These are phyloP conservation scores for Pelargonium nanum DNA, from an alignment of 345 rosid genomes.

Conservation along the genomic window DNA sequence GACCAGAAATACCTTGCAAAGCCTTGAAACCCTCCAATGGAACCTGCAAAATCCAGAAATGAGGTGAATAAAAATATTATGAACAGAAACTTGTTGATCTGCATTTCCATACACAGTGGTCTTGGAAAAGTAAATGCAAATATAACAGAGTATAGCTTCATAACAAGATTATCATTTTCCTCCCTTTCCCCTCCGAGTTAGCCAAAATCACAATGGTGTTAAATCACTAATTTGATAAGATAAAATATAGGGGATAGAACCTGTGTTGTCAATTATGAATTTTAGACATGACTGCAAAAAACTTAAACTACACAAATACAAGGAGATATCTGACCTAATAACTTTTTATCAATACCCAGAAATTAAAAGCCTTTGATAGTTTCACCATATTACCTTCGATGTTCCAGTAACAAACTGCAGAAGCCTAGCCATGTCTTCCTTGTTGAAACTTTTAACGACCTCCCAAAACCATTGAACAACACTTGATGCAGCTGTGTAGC, in stretches of 20 bases:
- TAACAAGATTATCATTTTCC: too few relatives aligned
- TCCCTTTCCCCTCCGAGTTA: too few relatives aligned
- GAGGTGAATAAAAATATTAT: too few relatives aligned
- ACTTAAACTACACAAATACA: too few relatives aligned
- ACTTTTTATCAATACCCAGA: background rate
- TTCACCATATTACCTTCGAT: conserved; percentile 50
- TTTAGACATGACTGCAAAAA: too few relatives aligned
- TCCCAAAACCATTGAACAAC: conserved; percentile 98
- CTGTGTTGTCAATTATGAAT: too few relatives aligned
- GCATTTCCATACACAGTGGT: background rate
- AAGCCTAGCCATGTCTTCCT: conserved; percentile 93
- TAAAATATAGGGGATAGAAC: too few relatives aligned
- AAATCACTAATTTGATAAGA: too few relatives aligned
- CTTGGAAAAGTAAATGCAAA: too few relatives aligned
- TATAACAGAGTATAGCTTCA: too few relatives aligned
- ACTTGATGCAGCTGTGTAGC: conserved; percentile 70
- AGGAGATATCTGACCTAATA: background rate
- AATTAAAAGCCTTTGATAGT: background rate
- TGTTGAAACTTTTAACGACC: conserved; percentile 73
- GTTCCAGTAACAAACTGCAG: conserved; percentile 96
- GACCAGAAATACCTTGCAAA: conserved; percentile 93
- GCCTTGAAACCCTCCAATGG: conserved; percentile 91
- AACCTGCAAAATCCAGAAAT: conserved; percentile 39
- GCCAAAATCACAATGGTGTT: too few relatives aligned
- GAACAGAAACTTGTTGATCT: background rate